These are phyloP conservation scores for Hibiscus tridactylites DNA, from an alignment of 345 rosid genomes.

Conservation along the genomic window DNA sequence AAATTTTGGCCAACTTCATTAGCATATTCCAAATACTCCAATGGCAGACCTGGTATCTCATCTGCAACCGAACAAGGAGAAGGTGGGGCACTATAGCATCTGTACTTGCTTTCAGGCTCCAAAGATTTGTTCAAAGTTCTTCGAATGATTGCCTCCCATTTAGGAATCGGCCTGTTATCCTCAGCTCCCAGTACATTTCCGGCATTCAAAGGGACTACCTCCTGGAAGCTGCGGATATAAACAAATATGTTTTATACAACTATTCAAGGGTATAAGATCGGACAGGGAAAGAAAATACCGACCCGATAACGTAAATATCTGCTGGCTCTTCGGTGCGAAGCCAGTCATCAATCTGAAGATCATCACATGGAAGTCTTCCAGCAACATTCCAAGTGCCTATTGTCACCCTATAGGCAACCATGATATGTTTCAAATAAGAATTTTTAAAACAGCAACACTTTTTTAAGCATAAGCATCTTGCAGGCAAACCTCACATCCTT, in stretches of 20 bases:
- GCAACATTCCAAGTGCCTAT: constrained; percentile 98
- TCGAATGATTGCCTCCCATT: constrained; percentile 89
- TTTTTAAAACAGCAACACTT: neutral
- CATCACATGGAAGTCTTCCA: constrained; percentile 65
- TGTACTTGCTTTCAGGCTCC: constrained; percentile 42
- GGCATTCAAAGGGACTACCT: constrained; percentile 93
- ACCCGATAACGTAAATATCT: constrained; percentile 90
- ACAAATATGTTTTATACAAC: neutral
- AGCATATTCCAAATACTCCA: constrained; percentile 28
- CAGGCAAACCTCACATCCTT: constrained; percentile 81
- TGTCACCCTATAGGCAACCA: constrained; percentile 46
- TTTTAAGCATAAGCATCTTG: neutral
- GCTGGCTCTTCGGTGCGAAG: constrained; percentile 69
- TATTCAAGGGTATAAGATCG: neutral
- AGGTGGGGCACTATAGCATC: constrained; percentile 79
- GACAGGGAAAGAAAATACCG: constrained; percentile 5
- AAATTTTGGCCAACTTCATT: constrained; percentile 27
- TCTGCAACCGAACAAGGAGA: constrained; percentile 78
- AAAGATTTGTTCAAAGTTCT: constrained; percentile 68
- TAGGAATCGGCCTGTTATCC: constrained; percentile 70
- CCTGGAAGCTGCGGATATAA: constrained; percentile 57
- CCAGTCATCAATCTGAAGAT: constrained; percentile 82
- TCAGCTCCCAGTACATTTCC: constrained; percentile 94
- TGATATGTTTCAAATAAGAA: constrained; percentile 2
- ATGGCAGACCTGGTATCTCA: constrained; percentile 33